A percentile compares a stretch with the other conserved stretches of the same genome.
Conservation (phyloP, 768 basidiomycete genomes). For the Polyporus arcularius region DNA sequence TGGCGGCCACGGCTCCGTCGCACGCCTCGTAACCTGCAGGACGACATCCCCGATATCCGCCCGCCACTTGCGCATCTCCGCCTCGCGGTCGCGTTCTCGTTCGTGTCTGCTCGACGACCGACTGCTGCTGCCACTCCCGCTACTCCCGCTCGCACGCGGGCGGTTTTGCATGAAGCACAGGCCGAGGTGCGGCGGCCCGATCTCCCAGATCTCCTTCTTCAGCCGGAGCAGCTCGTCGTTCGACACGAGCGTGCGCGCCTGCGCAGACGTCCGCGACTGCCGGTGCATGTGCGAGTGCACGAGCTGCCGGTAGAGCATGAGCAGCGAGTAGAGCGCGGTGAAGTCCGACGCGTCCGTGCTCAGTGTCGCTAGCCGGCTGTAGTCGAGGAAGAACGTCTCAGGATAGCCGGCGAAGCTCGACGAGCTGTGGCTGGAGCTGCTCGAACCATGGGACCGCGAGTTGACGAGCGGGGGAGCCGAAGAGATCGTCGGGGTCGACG, state of each 20-base stretch:
- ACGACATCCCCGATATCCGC: conserved; percentile 64
- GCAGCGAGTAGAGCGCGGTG: conserved; percentile 75
- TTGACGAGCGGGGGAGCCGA: conserved; percentile 32
- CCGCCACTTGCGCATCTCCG: conserved; percentile 48
- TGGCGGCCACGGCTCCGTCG: conserved; percentile 42
- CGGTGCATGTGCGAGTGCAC: conserved; percentile 43
- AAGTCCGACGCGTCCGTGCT: conserved; percentile 75
- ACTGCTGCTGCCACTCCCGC: conserved; percentile 1
- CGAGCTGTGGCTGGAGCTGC: conserved; percentile 27
- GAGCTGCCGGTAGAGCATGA: conserved; percentile 80
- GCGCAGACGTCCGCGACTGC: conserved; percentile 1
- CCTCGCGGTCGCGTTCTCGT: conserved; percentile 38
- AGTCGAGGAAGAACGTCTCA: conserved; percentile 83
- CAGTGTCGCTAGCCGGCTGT: conserved; percentile 62
- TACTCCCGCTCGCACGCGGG: conserved; percentile 16
- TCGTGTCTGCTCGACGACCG: conserved; percentile 8
- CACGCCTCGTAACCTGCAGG: conserved; percentile 75
- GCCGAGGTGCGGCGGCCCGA: conserved; percentile 61
- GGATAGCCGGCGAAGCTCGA: conserved; percentile 52
- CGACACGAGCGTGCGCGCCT: conserved; percentile 36
- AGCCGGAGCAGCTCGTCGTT: conserved; percentile 57
- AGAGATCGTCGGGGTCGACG: conserved; percentile 11
- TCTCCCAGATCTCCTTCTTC: conserved; percentile 77
- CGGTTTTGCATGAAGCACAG: conserved; percentile 47
- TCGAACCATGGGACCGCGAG: conserved; percentile 37